A percentile compares a stretch with the other conserved stretches of the same genome.
These are phyloP conservation scores for Boeremia exigua DNA, from an alignment of 2,329 filamentous ascomycete genomes.

Conservation along the genomic window DNA sequence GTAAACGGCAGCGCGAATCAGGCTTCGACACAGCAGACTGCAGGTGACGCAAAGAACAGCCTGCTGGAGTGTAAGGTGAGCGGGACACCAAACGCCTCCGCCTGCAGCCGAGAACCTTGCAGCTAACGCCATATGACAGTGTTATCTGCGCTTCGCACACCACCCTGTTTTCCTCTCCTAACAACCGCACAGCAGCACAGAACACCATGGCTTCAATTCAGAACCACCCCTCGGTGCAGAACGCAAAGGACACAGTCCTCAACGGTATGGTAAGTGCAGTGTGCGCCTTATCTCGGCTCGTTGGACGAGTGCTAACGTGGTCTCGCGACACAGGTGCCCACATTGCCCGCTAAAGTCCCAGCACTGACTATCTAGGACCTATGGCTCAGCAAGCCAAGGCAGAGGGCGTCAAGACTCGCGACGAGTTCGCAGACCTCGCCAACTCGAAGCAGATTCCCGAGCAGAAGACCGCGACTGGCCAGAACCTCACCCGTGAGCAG, in stretches of 20 bases:
- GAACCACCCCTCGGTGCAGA: constrained; percentile 59
- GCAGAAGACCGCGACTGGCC: constrained; percentile 63
- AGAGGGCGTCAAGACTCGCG: constrained; percentile 61
- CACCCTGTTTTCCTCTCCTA: constrained; percentile 34
- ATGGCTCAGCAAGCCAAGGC: constrained; percentile 63
- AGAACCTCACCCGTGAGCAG: constrained; percentile 65
- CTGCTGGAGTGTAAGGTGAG: constrained; percentile 54
- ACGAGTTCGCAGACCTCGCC: constrained; percentile 65
- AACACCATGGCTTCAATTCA: constrained; percentile 55
- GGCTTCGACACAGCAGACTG: constrained; percentile 28
- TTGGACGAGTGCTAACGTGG: constrained; percentile 33
- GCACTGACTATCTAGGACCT: constrained; percentile 54
- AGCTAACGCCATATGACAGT: constrained; percentile 46
- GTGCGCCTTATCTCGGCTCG: constrained; percentile 1
- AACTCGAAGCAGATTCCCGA: constrained; percentile 60
- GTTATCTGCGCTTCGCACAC: constrained; percentile 47
- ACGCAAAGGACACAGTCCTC: constrained; percentile 49
- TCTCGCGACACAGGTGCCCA: constrained; percentile 39
- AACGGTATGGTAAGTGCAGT: constrained; percentile 52
- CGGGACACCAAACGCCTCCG: constrained; percentile 31
- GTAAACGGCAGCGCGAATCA: constrained; percentile 28
- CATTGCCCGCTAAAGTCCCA: constrained; percentile 20
- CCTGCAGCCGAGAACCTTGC: constrained; percentile 39
- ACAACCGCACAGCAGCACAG: constrained; percentile 54
- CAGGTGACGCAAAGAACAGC: constrained; percentile 45